A percentile compares a stretch with the other conserved stretches of the same genome.
Conservation (phyloP, 2,329 filamentous ascomycete genomes). For the Boeremia exigua region DNA sequence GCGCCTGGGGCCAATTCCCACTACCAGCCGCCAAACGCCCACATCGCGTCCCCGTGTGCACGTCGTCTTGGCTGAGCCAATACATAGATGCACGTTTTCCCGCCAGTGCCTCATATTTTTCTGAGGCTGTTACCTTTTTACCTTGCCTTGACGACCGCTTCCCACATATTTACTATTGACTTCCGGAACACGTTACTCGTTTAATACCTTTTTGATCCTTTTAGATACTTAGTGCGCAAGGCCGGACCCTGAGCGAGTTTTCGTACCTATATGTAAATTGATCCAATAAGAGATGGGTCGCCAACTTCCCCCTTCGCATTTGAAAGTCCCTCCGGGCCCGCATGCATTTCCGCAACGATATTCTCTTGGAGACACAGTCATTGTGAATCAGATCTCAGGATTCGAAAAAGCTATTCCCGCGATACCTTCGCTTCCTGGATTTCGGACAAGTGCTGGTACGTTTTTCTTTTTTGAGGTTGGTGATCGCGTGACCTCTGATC, state of each 20-base stretch:
- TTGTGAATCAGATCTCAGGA: conserved; percentile 43
- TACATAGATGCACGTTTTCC: conserved; percentile 44
- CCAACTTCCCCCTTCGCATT: conserved; percentile 42
- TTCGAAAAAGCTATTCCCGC: conserved; percentile 47
- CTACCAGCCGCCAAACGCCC: conserved; percentile 16
- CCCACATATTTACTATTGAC: conserved; percentile 14
- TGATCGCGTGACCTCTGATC: conserved; percentile 27
- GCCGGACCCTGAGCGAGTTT: conserved; percentile 26
- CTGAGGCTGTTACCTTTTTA: conserved; percentile 19
- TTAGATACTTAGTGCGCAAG: conserved; percentile 15
- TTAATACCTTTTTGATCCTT: conserved; percentile 12
- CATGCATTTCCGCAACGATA: conserved; percentile 39
- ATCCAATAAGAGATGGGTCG: conserved; percentile 34
- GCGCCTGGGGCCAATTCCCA: conserved; percentile 16
- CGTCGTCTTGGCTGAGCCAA: conserved; percentile 37
- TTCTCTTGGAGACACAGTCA: conserved; percentile 36
- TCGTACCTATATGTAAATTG: conserved; percentile 35
- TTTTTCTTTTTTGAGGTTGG: conserved; percentile 26
- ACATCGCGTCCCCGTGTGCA: conserved; percentile 13
- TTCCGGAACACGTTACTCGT: conserved; percentile 7
- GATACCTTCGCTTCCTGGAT: conserved; percentile 46
- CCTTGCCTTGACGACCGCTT: conserved; percentile 9
- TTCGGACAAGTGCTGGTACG: conserved; percentile 49
- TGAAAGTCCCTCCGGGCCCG: conserved; percentile 41
- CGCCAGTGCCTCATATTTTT: conserved; percentile 26